Percentiles rank a stretch among this genome's conserved stretches.
Conservation (phyloP, 2,329 filamentous ascomycete species). For the Xylariaceae sp. region DNA sequence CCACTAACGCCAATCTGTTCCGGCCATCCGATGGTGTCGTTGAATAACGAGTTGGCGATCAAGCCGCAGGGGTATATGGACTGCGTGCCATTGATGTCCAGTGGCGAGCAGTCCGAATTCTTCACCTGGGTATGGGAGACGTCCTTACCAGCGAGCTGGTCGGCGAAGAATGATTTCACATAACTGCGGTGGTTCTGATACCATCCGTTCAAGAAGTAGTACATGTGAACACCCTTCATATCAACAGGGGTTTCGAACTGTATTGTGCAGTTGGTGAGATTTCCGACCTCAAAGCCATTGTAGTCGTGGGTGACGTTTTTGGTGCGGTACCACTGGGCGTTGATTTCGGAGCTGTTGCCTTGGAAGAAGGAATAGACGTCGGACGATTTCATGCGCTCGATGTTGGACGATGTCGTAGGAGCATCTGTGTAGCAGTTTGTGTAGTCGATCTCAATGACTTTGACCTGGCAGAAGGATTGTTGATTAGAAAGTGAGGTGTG, state of each 20-base stretch:
- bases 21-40: slow-evolving; percentile 77
- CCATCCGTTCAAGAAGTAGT: slow-evolving; percentile 95
- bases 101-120: slow-evolving; percentile 69
- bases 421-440: slow-evolving; percentile 66
- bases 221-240: slow-evolving; percentile 79
- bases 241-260: slow-evolving; percentile 75
- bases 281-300: slow-evolving; percentile 11
- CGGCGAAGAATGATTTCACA: slow-evolving; percentile 79
- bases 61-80: slow-evolving; percentile 93
- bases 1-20: slow-evolving; percentile 51
- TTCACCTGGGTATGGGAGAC: slow-evolving; percentile 59
- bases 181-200: slow-evolving; percentile 99
- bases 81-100: slow-evolving; percentile 55
- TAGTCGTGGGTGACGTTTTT: slow-evolving; percentile 36
- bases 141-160: slow-evolving; percentile 72
- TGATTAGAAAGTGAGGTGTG: no score
- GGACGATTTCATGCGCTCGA: slow-evolving; percentile 48
- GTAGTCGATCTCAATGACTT: slow-evolving; percentile 90
- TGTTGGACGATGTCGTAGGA: slow-evolving; percentile 31
- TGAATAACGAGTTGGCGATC: slow-evolving; percentile 96
- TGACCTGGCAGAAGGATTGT: slow-evolving; percentile 55
- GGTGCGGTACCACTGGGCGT: slow-evolving; percentile 33
- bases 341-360: slow-evolving; percentile 33
- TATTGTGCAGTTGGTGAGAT: slow-evolving; percentile 60
- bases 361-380: slow-evolving; percentile 71